Percentiles rank a stretch among this genome's conserved stretches.
These are phyloP conservation scores for Xerocomellus intermedius DNA, from an alignment of 768 basidiomycete genomes.

Conservation along the genomic window DNA sequence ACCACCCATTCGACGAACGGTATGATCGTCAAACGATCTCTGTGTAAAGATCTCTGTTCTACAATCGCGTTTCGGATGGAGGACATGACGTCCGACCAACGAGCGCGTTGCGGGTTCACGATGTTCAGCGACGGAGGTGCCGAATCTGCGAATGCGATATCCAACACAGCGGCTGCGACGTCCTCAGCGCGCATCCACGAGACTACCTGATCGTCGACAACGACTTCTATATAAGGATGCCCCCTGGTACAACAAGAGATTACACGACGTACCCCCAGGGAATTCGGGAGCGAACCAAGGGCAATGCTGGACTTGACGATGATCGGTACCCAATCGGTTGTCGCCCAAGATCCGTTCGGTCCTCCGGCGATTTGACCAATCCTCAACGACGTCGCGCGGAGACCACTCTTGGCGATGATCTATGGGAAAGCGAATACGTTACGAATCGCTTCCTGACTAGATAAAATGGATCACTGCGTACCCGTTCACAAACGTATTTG, in stretches of 20 bases:
- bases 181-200: not conserved
- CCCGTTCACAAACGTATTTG: not conserved
- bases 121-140: not conserved
- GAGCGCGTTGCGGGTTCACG: not conserved
- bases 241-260: not conserved
- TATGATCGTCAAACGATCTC: not conserved
- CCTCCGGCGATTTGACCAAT: not conserved
- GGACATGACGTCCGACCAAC: not conserved
- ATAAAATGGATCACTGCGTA: not conserved
- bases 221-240: not conserved
- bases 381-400: not conserved
- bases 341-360: not conserved
- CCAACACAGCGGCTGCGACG: not conserved
- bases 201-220: not conserved
- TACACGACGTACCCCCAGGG: not conserved
- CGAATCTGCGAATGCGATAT: not conserved
- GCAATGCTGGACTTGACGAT: not conserved
- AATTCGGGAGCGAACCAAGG: not conserved
- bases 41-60: not conserved
- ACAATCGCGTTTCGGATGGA: not conserved
- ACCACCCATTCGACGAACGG: not conserved
- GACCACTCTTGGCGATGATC: not conserved
- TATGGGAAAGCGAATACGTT: not conserved
- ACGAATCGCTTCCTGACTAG: not conserved
- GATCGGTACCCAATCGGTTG: not conserved